Evolutionary conservation across 2,329 filamentous ascomycete genomes (phyloP), one percentile per base, ranked within the genome.

Genomic region (Botrytis deweyae): DNA sequence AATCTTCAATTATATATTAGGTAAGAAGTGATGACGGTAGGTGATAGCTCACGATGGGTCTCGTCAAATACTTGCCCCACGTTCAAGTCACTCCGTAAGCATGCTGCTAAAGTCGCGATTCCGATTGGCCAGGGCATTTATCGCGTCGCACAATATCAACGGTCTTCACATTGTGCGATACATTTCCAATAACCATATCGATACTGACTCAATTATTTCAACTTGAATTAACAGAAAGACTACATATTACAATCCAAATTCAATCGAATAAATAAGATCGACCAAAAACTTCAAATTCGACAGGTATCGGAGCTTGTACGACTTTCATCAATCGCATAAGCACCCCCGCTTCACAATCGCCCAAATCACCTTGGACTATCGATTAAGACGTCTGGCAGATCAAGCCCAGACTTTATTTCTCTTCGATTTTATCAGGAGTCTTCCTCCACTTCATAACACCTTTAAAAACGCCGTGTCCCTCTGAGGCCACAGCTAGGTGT

Each of bases 401-500:
- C 58, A 67, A 36, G 38, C 65, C 65, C 59, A 70, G 64, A 38
- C 40, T 20, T 55, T 68, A 71, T 42, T 69, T 49, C 55, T 65
- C 70, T 74, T 52, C 29, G 59, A 58, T 49, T 61, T 44, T 70
- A 46, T 61, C 75, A 76, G 81, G 82, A 83, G 80, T 82, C 80
- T 80, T 84, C 82, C 84, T 82, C 78, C 82, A 82, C 86, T 87
- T 87, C 85, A 83, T 82, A 74, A 61, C 87, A 87, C 92, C 92
- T 95, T 95, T 94, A 95, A 96, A 95, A 81, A 95, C 81, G 94
- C 94, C 92, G 94, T 95, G 91, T 87, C 91, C 91, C 91, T 73
- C 78, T 78, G 92, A 92, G 92, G 90, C 92, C 91, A 94, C 91
- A 93, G 93, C 93, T 92, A 97, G 94, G 93, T 91, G 92, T 75